Evolutionary conservation across 2,329 filamentous ascomycete genomes (phyloP).

Genomic region (Trichoderma citrinoviride): DNA sequence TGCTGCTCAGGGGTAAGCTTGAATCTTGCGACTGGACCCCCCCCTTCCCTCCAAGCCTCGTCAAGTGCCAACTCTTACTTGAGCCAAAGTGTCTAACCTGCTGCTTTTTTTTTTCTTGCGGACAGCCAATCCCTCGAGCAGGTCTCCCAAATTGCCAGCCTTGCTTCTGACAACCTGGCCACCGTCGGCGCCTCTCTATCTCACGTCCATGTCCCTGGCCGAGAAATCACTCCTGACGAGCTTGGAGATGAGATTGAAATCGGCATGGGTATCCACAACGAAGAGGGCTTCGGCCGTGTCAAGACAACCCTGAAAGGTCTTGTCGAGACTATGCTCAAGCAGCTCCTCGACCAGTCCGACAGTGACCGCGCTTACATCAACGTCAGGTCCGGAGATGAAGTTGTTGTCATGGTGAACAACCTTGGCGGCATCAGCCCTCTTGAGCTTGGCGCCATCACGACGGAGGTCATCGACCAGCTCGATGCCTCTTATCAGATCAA

Average conservation of each 20-base stretch:
- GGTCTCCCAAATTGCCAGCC: constrained; percentile 40
- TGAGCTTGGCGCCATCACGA: constrained; percentile 26
- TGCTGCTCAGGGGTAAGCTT: constrained; percentile 37
- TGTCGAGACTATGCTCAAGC: constrained; percentile 61
- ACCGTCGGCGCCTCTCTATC: constrained; percentile 51
- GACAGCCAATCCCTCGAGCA: constrained; percentile 40
- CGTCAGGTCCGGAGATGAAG: constrained; percentile 40
- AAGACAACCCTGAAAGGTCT: constrained; percentile 49
- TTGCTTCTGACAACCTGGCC: constrained; percentile 48
- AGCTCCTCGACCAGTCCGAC: constrained; percentile 56
- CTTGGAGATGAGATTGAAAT: constrained; percentile 59
- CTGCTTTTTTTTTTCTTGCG: not conserved
- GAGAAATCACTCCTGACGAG: constrained; percentile 35
- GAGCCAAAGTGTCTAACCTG: not conserved
- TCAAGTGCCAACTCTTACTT: not conserved
- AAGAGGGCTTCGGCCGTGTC: constrained; percentile 43
- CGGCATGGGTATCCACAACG: constrained; percentile 28
- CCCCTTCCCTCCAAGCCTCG: not conserved
- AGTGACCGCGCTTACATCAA: constrained; percentile 53
- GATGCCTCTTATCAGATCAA: constrained; percentile 35
- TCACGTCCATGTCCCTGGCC: constrained; percentile 55
- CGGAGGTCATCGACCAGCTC: constrained; percentile 26
- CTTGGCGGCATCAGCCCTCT: constrained; percentile 26
- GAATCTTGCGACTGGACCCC: no score
- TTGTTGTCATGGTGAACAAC: constrained; percentile 27